Base-by-base conservation (phyloP, 257 asterid species). In the Scutellaria baicalensis region DNA sequence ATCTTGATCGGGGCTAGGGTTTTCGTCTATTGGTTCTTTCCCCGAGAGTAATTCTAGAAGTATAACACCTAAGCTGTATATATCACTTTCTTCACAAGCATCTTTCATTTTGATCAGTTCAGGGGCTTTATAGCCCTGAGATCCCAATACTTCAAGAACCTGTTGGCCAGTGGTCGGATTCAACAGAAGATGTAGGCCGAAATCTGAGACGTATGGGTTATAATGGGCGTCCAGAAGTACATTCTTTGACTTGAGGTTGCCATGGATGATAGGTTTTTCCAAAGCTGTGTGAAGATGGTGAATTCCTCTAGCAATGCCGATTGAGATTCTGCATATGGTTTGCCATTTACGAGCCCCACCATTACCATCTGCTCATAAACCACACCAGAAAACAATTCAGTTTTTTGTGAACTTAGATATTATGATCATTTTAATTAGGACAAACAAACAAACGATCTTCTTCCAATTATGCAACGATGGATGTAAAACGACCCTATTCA, bases 91-190 rank as follows among this genome's bases (percentile, higher is more conserved):
- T 75, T 85, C 88, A 2, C 74, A 79, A 1, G 77, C 89, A 9
- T 93, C 95, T 66, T 78, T 88, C 85, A 90, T 86, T 77, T 93
- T 93, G 6, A 88, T 90, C 79, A 90, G 72, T 80, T 90, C 96
- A 0, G 95, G 96, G 4, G 93, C 86, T 61, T 87, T 93, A 69
- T 90, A 90, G 16, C 97, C 98, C 74, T 84, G 84, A 49, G 75
- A 84, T n/a, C 84, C 80, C 9, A 87, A 88, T 5, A 76, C 80
- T 74, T 93, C 96, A 23, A 93, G 93, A 80, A 88, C 83, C 67
- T 88, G 85, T 20, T 90, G 96, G 31, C 84, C 90, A 6, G 93
- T 82, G 4, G 88, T 62, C 1, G 92, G 84, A 57, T 78, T 87
- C 78, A 93, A 39, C 56, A 90, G 83, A 33, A 86, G 91, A 72